Conservation (phyloP, 1,139 yeast genomes). For the Hyphopichia khmerensis region DNA sequence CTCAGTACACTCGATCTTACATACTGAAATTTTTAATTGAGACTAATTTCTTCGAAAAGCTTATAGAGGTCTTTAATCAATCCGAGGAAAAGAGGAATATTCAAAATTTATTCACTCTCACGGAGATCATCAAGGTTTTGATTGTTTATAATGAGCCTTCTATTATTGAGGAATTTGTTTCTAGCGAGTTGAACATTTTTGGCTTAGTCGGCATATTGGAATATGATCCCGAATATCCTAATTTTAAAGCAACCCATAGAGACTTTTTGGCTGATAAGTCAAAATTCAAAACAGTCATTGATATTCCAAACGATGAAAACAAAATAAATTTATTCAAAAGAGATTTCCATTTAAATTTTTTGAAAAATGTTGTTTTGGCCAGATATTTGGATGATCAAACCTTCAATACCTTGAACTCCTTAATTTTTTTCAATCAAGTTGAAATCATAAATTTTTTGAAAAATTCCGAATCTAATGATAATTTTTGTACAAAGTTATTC, state of each 20-base stretch:
- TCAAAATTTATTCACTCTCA: conserved; percentile 58
- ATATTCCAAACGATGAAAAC: conserved; percentile 46
- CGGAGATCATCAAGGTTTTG: conserved; percentile 69
- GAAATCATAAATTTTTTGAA: conserved; percentile 69
- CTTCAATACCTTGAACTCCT: conserved; percentile 58
- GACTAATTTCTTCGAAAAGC: conserved; percentile 49
- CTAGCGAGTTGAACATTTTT: conserved; percentile 54
- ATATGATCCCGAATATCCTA: conserved; percentile 85
- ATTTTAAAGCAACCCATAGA: conserved; percentile 75
- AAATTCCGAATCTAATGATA: conserved; percentile 37
- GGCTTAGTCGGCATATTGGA: conserved; percentile 83
- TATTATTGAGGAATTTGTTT: conserved; percentile 65
- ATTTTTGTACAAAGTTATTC: conserved; percentile 54
- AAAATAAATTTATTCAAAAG: conserved; percentile 61
- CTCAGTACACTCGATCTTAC: conserved; percentile 53
- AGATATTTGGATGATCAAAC: conserved; percentile 80
- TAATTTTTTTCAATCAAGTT: conserved; percentile 69
- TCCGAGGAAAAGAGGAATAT: conserved; percentile 56
- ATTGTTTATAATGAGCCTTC: conserved; percentile 70
- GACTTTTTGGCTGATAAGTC: conserved; percentile 57
- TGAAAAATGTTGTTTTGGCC: conserved; percentile 84
- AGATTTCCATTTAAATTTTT: conserved; percentile 74
- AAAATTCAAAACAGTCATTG: conserved; percentile 68
- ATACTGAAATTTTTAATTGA: conserved; percentile 52
- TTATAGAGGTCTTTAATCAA: conserved; percentile 51